Evolutionary conservation across 345 rosid species (phyloP), one percentile per base, ranked within the genome.

Genomic region (Erodium maritimum): DNA sequence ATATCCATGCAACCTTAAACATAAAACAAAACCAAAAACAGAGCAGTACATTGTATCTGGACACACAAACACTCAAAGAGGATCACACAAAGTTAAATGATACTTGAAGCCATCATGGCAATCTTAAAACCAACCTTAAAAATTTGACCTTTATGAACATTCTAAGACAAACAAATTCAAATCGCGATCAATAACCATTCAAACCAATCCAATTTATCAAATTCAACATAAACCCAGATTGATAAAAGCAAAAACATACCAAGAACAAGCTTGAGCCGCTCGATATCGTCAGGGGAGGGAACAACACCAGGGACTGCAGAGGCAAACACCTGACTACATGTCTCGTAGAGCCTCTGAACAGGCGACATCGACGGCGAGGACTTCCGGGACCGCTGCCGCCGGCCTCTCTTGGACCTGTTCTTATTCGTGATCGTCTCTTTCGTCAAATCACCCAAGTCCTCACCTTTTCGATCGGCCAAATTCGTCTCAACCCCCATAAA

Each of bases 271-370:
- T 74, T 78, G 6, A 94, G 79, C 67, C 61, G 71, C 50, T 79
- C 76, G 65, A 94, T 80, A 55, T 82, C 68, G 34, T 79, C 85
- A 0, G 74, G 71, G 24, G 87, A 65, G 6, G 99, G 97, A 48
- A 85, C 71, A 70, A 82, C 25, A 57, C 82, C 91, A 42, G 83
- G 16, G 13, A 73, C 70, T 23, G 81, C 18, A 25, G 0, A 17
- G 57, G 81, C 70, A 69, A 87, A 90, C 17, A 90, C 97, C 24
- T 87, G 78, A 62, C 63, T 81, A 75, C 99, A 94, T 45, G 90
- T 77, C 56, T 82, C 66, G 66, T 69, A 90, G 23, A 94, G 75
- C 70, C 62, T 72, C 82, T 85, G 93, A 42, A 87, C 79, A 8
- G 81, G 81, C n/a, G 64, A 46, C 55, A 22, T 45, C 61, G 6